Evolutionary conservation across 129 eudicot species (phyloP).

Genomic region (Centaurea solstitialis): DNA sequence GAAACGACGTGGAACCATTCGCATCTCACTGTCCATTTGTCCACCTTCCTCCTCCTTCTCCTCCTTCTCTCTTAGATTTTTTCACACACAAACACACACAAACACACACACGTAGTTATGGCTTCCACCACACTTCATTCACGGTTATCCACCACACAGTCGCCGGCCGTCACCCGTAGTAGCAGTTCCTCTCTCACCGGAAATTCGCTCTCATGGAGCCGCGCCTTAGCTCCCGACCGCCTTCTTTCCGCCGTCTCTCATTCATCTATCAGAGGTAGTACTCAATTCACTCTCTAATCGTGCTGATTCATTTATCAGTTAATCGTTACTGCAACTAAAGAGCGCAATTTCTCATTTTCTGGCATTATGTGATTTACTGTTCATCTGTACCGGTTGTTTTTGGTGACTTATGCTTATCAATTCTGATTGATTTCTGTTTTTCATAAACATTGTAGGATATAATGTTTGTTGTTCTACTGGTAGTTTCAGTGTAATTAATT

Average conservation of each 20-base stretch:
- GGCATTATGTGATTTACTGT: neutral
- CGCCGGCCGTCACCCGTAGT: conserved; percentile 27
- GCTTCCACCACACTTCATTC: conserved; percentile 30
- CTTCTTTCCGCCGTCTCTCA: conserved; percentile 39
- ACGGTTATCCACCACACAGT: conserved; percentile 34
- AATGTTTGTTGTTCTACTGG: neutral
- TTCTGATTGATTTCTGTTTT: neutral
- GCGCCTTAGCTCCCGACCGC: conserved; percentile 38
- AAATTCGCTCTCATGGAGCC: conserved; percentile 51
- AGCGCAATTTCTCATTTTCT: neutral
- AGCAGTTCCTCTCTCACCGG: conserved; percentile 19
- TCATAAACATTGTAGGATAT: neutral
- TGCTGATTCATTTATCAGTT: neutral
- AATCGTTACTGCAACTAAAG: neutral
- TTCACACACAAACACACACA: conserved; percentile 12
- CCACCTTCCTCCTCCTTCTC: neutral
- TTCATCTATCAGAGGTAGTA: conserved; percentile 31
- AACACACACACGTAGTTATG: neutral
- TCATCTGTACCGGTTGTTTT: too few species aligned
- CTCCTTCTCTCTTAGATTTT: neutral
- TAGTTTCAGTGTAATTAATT: neutral
- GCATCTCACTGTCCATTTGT: conserved; percentile 35
- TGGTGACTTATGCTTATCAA: neutral
- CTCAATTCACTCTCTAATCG: neutral
- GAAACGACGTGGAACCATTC: conserved; percentile 57